Base-by-base conservation (phyloP, 805 yeast species). In the Kazachstania africana region DNA sequence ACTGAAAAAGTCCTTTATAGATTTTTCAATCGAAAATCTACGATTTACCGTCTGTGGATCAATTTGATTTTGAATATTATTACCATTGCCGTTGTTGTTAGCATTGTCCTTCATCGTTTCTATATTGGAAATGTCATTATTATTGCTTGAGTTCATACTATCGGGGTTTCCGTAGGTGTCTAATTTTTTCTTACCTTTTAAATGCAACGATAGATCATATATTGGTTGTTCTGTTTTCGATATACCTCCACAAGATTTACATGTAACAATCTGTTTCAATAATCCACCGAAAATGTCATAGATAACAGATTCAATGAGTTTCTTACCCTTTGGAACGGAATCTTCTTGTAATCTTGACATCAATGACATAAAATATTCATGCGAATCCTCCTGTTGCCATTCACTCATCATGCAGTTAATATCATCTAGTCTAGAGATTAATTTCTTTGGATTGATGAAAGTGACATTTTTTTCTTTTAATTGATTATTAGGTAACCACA, bases 311-410 rank as follows among this genome's bases (percentile, higher is more conserved):
- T 77, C 68, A 42, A 79, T 80, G 47, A 87, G 62, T 50, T 87
- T 87, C 28, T 63, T 68, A n/a, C 95, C 95, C 49, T 72, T 78
- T 23, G 97, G 97, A 1, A 91, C 84, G 9, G 83, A 70, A 51
- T 87, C 96, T 50, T 87, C 96, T 57, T 87, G 97, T 32, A 87
- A 59, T 32, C 95, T 62, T 6, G 88, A 73, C 67, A 87, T 68
- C 38, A 87, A 62, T 9, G 94, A 82, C 96, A 87, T 87, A 54
- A 79, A 83, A 59, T 87, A 91, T 58, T 91, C 98, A 57, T 91
- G 98, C 1, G 95, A 80, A 57, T 91, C 98, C 57, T 91, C 97
- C 55, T 91, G 98, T 57, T 84, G 87, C 95, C 95, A 87, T 53
- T 78, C 91, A 27, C 85, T 75, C 94, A 87, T 84, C 94, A 83